Evolutionary conservation across 768 basidiomycete genomes (phyloP), one percentile per base, ranked within the genome.

Genomic region (Termitomyces sp.): DNA sequence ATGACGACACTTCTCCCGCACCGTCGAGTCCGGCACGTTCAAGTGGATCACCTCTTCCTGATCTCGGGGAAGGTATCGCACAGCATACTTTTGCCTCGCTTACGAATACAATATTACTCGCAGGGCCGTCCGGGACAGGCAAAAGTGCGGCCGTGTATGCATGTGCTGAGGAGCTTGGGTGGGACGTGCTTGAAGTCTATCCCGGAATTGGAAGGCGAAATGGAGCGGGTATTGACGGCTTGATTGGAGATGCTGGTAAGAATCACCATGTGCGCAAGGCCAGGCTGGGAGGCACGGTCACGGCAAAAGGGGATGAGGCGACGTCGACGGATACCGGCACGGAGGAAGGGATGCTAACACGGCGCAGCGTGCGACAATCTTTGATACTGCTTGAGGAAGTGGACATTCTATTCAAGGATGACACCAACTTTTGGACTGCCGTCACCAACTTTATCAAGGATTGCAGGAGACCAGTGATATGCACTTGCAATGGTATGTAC

Each of bases 151-250:
- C 92, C 21, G 88, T 97, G 2, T 94, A 97, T 70, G 94, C 96
- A 0, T 95, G 94, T 66, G 93, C 94, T 5, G 83, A 86, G 53
- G 96, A 99, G 71, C 77, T 99, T 34, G 92, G 87, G 14, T 99
- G 92, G 91, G 91, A 95, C 49, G 84, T 98, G 12, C 97, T 98
- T 65, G 97, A 99, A 69, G 94, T 98, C 12, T 89, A 94, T 72
- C 91, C 97, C 25, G 97, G 97, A 3, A 86, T 95, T 51, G 94
- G 94, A n/a, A 89, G 83, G 65, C 83, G 97, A 35, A 89, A 83
- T 58, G 91, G 89, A 6, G 76, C 84, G 25, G 90, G 84, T 63
- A 73, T 99, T 61, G 84, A 88, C 55, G 78, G 79, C 56, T 78
- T 94, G 60, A 83, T 98, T 46, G 97, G 97, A 14, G 93, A 96